Percentiles rank a stretch among this genome's conserved stretches.
Evolutionary conservation across 495 filamentous ascomycete species (phyloP).

Genomic region (Hypomontagnella monticulosa): DNA sequence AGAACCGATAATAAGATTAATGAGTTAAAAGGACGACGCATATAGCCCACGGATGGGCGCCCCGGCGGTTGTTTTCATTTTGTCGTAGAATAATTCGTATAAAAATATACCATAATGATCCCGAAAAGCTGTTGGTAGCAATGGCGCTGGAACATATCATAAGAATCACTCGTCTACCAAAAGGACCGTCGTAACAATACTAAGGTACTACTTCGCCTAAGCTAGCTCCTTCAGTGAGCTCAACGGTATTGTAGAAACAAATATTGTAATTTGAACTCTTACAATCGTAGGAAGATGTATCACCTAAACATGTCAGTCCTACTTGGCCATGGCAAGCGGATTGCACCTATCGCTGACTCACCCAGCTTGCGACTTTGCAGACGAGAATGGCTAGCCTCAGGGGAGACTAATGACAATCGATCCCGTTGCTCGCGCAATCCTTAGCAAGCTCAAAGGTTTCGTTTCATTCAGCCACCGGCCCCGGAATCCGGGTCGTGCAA

Average conservation of each 20-base stretch:
- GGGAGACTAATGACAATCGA: neutral
- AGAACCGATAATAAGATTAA: neutral
- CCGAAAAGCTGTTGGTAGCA: neutral
- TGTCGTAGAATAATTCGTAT: neutral
- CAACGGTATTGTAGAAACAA: neutral
- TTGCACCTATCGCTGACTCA: constrained; percentile 4
- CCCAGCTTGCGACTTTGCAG: neutral
- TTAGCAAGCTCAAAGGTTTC: too few relatives aligned
- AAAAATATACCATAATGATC: neutral
- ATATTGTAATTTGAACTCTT: neutral
- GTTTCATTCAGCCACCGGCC: too few relatives aligned
- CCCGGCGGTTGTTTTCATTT: neutral
- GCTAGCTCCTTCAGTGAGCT: neutral
- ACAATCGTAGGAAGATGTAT: neutral
- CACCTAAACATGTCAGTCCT: neutral
- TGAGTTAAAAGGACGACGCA: neutral
- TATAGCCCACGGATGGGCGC: neutral
- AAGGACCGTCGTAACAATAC: too few relatives aligned
- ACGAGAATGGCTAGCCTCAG: neutral
- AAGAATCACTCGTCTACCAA: neutral
- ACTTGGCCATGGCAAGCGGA: neutral
- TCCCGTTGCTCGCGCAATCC: neutral
- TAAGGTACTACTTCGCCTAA: neutral
- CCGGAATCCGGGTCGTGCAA: neutral
- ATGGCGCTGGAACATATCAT: neutral